Evolutionary conservation across 2,329 filamentous ascomycete genomes (phyloP), one percentile per base, ranked within the genome.

Genomic region (Lachnellula arida): DNA sequence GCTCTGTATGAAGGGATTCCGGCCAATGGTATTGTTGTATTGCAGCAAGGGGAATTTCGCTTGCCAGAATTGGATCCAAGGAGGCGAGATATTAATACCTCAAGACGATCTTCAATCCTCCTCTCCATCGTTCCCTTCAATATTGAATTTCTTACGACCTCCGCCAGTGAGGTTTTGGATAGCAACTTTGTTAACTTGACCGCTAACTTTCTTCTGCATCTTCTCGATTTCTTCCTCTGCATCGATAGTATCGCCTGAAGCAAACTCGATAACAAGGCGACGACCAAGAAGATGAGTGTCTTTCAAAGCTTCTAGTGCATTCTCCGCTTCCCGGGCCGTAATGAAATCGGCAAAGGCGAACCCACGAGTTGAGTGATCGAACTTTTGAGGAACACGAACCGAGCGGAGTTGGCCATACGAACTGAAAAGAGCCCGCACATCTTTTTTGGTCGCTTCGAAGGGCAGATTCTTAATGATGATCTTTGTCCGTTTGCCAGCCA

Each of bases 281-380:
- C 94, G 85, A 55, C 94, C 94, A 55, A 97, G 80, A 68, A 99
- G 78, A 81, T 99, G 94, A 46, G 94, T 97, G 72, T 96, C 90
- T 71, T 86, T 87, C 64, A 99, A 80, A 53, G 94, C 89, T 66
- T 91, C 89, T 79, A 97, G 87, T 51, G 94, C 94, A 74, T 91
- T 96, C 70, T 82, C 78, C 52, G 94, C 94, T 77, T 99, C 94
- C 63, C 89, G 87, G 61, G 90, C 82, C 61, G 91, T 96, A 61
- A 91, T 86, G 74, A 97, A 99, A 70, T 97, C 92, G 47, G 91
- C 93, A 78, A 99, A 99, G 53, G 91, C 94, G 74, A 97, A 99
- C 56, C 94, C 94, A 73, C 93, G 88, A 67, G 92, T 86, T 52
- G 85, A 85, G 65, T 86, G 85, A 75, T 96, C 91, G 72, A 96